A percentile compares a stretch with the other conserved stretches of the same genome.
Conservation (phyloP, 768 basidiomycete species). For the Mycena olivaceomarginata region DNA sequence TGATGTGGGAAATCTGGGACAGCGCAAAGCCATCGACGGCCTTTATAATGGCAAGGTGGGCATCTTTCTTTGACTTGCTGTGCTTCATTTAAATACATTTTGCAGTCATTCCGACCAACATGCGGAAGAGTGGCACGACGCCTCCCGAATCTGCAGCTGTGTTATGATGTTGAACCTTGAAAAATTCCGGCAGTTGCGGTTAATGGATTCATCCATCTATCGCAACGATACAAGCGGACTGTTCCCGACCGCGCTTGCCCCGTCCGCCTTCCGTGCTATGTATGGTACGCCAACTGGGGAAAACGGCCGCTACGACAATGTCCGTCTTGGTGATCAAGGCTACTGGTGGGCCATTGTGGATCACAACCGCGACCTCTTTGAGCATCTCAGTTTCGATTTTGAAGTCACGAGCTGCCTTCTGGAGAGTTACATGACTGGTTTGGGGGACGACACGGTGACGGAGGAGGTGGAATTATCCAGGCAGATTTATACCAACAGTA, state of each 20-base stretch:
- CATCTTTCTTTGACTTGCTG: not conserved
- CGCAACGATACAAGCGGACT: conserved; percentile 50
- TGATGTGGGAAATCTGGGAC: conserved; percentile 66
- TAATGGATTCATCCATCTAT: conserved; percentile 69
- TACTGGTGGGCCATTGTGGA: conserved; percentile 75
- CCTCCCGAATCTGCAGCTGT: conserved; percentile 70
- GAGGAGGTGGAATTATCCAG: conserved; percentile 57
- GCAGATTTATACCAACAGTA: conserved; percentile 58
- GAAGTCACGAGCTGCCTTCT: conserved; percentile 70
- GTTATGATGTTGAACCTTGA: conserved; percentile 71
- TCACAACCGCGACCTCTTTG: conserved; percentile 61
- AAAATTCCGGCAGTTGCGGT: conserved; percentile 61
- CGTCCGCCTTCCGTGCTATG: conserved; percentile 64
- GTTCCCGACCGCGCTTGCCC: conserved; percentile 58
- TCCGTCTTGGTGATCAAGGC: conserved; percentile 71
- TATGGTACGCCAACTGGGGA: conserved; percentile 62
- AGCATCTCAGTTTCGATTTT: conserved; percentile 66
- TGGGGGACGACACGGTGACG: conserved; percentile 62
- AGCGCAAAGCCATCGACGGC: conserved; percentile 57
- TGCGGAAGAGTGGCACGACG: conserved; percentile 64
- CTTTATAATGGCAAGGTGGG: conserved; percentile 59
- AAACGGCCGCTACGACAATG: conserved; percentile 62
- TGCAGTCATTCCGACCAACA: conserved; percentile 63
- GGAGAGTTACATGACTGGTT: conserved; percentile 65
- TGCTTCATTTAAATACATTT: not conserved